Evolutionary conservation across 306 rosid genomes (phyloP).

Genomic region (Boehmeria nivea): DNA sequence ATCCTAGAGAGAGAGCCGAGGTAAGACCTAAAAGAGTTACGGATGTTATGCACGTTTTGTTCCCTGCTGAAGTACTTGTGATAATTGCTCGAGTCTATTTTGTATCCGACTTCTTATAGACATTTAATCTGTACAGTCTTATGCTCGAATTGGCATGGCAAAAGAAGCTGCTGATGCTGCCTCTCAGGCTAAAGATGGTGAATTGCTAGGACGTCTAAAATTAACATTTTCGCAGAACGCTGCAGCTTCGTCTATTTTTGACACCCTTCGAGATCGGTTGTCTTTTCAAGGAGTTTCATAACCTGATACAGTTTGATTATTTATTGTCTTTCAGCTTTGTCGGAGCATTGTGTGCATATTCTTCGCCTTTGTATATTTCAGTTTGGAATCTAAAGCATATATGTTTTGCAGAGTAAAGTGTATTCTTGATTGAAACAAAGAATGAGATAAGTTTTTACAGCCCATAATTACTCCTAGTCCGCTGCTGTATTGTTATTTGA

Average conservation of each 20-base stretch:
- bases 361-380: slow-evolving; percentile 15
- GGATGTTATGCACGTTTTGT: too few relatives aligned
- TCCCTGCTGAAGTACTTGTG: too few relatives aligned
- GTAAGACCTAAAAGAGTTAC: slow-evolving; percentile 24
- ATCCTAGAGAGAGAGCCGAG: slow-evolving; percentile 96
- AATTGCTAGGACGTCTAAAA: slow-evolving; percentile 85
- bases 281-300: slow-evolving; percentile 74
- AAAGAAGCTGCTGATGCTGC: slow-evolving; percentile 99
- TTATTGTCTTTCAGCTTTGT: neutral
- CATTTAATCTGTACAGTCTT: slow-evolving; percentile 79
- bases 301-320: neutral
- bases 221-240: slow-evolving; percentile 74
- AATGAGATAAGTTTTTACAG: neutral
- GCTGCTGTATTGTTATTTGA: neutral
- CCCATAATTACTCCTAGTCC: too few relatives aligned
- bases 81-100: neutral
- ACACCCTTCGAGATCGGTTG: slow-evolving; percentile 77
- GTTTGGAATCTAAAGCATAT: slow-evolving; percentile 7
- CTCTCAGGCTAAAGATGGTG: slow-evolving; percentile 90
- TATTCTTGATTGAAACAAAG: neutral
- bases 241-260: slow-evolving; percentile 74
- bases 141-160: slow-evolving; percentile 92
- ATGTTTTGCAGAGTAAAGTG: neutral
- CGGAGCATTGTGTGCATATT: slow-evolving; percentile 34
- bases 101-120: neutral